Percentiles rank a stretch among this genome's conserved stretches.
Evolutionary conservation across 176 grass and related monocot species (phyloP).

Genomic region (Cocos nucifera): DNA sequence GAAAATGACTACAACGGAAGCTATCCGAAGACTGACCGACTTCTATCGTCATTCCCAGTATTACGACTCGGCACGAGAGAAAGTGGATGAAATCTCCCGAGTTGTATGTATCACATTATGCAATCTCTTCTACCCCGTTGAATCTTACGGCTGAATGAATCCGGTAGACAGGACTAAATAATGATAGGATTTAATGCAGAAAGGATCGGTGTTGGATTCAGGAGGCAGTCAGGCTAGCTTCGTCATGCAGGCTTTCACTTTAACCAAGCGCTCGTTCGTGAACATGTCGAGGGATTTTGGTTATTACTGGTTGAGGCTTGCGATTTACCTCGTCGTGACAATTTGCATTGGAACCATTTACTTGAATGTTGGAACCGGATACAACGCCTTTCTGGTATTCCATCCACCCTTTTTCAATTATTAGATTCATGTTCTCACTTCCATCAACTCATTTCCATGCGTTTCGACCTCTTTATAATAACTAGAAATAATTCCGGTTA

Average conservation of each 20-base stretch:
- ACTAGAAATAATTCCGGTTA: too few species aligned
- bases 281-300: conserved; percentile 99
- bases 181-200: conserved; percentile 36
- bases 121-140: too few species aligned
- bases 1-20: conserved; percentile 74
- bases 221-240: conserved; percentile 90
- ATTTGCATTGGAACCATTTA: conserved; percentile 98
- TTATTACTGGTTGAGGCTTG: conserved; percentile 94
- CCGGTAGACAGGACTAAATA: neutral
- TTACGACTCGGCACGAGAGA: conserved; percentile 60
- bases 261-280: conserved; percentile 83
- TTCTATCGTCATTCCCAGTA: conserved; percentile 61
- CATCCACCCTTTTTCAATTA: neutral
- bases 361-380: conserved; percentile 79
- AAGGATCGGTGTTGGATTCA: conserved; percentile 81
- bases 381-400: conserved; percentile 81
- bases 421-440: too few species aligned
- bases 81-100: conserved; percentile 77
- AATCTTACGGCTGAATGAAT: too few species aligned
- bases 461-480: too few species aligned
- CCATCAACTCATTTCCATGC: too few species aligned
- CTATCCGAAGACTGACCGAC: conserved; percentile 58
- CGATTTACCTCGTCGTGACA: conserved; percentile 89
- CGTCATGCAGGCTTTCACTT: conserved; percentile 77
- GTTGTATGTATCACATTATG: conserved; percentile 42